Base-by-base conservation (phyloP, 495 filamentous ascomycete species). In the Tuber aestivum region DNA sequence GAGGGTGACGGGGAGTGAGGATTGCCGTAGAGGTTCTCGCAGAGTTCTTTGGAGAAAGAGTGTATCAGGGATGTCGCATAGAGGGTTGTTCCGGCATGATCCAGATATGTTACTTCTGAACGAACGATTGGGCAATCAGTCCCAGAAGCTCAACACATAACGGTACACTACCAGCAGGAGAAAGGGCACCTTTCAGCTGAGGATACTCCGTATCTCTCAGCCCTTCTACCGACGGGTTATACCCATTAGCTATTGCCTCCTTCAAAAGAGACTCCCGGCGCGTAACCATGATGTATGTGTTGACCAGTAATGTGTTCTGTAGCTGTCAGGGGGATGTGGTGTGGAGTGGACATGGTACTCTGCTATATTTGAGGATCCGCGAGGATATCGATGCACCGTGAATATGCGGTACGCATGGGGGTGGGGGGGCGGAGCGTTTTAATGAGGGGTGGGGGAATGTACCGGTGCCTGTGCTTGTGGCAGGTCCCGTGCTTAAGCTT, bases 11-110 rank as follows among this genome's bases (percentile, higher is more conserved):
- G 90, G 1, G 94, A 97, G 82, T 98, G 95, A 1, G 95, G 94
- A 79, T 98, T 98, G 18, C 95, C 95, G 81, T 93, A 93, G 3
- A 97, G 86, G 84, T 91, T 92, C 2, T 89, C 86, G 18, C 89
- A 91, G 86, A 97, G 91, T 74, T 95, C 91, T 4, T 84, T 81
- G 16, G 90, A 89, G 84, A 94, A 97, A 16, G 86, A 86, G 73
- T 95, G 91, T 76, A 97, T 91, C 42, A 94, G 85, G 41, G 93
- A 95, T 81, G 91, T 94, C 38, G 93, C 85, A 83, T 93, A 95
- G 2, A 90, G 85, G 0, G 95, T 95, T 20, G 93, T 93, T 35
- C 93, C 94, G 2, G 94, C 95, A 90, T 98, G 94, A 80, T 98
- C 95, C 40, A 97, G 90, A 82, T 97, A 98, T 72, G 91, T 88